Evolutionary conservation across 2,329 filamentous ascomycete genomes (phyloP).

Genomic region (Chrysosphaeria jannelii): DNA sequence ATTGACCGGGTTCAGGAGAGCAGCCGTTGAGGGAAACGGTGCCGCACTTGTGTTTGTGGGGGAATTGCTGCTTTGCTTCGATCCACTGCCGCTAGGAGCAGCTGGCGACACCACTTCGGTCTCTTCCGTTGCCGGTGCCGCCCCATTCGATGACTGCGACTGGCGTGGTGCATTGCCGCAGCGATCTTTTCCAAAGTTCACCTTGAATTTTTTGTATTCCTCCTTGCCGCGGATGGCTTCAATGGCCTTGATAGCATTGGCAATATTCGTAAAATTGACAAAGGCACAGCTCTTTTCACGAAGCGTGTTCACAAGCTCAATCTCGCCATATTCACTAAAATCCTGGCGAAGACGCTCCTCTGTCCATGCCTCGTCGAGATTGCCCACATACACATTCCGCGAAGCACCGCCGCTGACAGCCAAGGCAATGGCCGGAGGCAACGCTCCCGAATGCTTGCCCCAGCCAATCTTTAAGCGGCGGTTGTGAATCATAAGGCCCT

Average conservation of each 20-base stretch:
- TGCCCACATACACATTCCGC: conserved; percentile 95
- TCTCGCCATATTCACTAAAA: conserved; percentile 92
- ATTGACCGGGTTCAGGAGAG: conserved; percentile 50
- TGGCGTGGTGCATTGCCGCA: conserved; percentile 92
- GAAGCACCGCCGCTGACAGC: conserved; percentile 91
- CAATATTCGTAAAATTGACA: conserved; percentile 99
- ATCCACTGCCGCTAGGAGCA: conserved; percentile 27
- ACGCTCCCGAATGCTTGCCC: conserved; percentile 93
- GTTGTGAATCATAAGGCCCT: conserved; percentile 98
- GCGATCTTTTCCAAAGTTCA: conserved; percentile 97
- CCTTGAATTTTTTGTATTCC: conserved; percentile 95
- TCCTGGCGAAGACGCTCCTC: conserved; percentile 89
- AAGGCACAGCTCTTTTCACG: conserved; percentile 98
- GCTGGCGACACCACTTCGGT: conserved; percentile 28
- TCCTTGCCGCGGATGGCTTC: conserved; percentile 84
- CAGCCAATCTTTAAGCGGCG: conserved; percentile 92
- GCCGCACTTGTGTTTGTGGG: conserved; percentile 23
- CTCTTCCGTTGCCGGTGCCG: too few relatives aligned
- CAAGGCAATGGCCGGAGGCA: conserved; percentile 82
- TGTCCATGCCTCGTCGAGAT: conserved; percentile 88
- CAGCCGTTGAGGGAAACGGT: conserved; percentile 8
- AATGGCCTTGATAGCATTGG: conserved; percentile 97
- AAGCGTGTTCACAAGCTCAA: conserved; percentile 85
- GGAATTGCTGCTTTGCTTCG: conserved; percentile 24
- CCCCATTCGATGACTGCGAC: conserved; percentile 26